Evolutionary conservation across 371 early-diverging fungal species (phyloP), one percentile per base, ranked within the genome.

Genomic region (Pancytospora philotis): DNA sequence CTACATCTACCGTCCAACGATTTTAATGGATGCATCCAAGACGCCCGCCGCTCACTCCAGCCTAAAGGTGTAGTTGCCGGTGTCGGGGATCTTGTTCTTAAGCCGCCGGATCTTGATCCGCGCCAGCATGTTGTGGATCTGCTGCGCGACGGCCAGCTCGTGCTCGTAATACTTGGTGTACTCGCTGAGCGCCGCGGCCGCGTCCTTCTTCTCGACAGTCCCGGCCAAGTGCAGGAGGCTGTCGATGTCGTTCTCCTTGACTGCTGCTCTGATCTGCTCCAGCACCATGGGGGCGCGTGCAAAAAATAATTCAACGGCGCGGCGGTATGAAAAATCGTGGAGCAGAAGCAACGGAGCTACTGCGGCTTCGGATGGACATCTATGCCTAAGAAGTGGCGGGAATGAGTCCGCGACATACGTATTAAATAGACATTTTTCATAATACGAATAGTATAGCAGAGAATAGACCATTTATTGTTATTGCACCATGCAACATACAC

Each of bases 171-270:
- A 59, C 37, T 59, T 28, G 16, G 36, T 4, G 36, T 59, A 59
- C 28, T 10, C 8, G 25, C 6, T 8, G 30, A 34, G 37, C 28
- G 30, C 34, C 59, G 36, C 59, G 13, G 22, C 37, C 8, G 30
- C 30, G 8, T 59, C 37, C 27, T 36, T 45, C 8, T 8, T 8
- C 4, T 30, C 30, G n/a, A 59, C 8, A 8, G 36, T 10, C 8
- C 41, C 41, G 6, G 59, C 59, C 4, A 27, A 8, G 36, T 6
- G 6, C 4, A 59, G 8, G 8, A 59, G 19, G n/a, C 4, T 25
- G 30, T 59, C 59, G n/a, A 59, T 59, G 30, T 59, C 30, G 59
- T 59, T 59, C 27, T 59, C 41, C 28, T 30, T 4, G 8, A 59
- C 28, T 59, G 59, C 59, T 34, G n/a, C 59, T 59, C 28, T 59